phyloP scores from a whole-genome alignment of 768 basidiomycete species.

The Chalciporus sphaerocephalus region DNA sequence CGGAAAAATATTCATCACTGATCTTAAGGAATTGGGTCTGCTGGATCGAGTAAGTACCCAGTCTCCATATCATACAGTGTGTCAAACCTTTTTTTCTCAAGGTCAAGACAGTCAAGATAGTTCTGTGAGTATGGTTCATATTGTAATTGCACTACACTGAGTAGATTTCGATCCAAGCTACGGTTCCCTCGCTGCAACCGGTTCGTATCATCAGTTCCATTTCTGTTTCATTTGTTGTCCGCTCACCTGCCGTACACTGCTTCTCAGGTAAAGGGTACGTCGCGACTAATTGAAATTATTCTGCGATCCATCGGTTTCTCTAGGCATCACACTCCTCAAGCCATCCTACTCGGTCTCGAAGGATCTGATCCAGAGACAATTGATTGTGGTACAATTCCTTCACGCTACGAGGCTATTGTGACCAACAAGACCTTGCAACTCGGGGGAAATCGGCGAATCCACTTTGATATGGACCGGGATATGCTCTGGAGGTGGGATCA shows the following conservation, averaged over 20 bases:
- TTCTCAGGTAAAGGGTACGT: conserved; percentile 69
- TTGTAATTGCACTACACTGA: not conserved
- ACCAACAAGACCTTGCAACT: conserved; percentile 63
- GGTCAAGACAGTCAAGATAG: conserved; percentile 81
- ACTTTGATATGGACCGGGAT: conserved; percentile 84
- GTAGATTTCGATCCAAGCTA: conserved; percentile 46
- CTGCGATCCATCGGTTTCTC: conserved; percentile 1
- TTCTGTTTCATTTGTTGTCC: not conserved
- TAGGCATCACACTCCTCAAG: conserved; percentile 86
- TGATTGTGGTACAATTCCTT: conserved; percentile 77
- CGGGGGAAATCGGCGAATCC: conserved; percentile 69
- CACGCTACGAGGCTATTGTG: conserved; percentile 68
- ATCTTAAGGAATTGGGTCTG: conserved; percentile 62
- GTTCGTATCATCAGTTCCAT: conserved; percentile 32
- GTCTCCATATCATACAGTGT: not conserved
- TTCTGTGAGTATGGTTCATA: conserved; percentile 49
- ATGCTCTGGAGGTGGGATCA: conserved; percentile 92
- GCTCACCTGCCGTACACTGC: conserved; percentile 5
- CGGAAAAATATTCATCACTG: conserved; percentile 80
- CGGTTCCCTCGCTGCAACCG: conserved; percentile 91
- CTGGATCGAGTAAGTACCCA: conserved; percentile 54
- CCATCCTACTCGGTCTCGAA: conserved; percentile 79
- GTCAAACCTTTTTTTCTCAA: conserved; percentile 23
- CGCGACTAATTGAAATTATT: conserved; percentile 1
- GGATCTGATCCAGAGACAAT: conserved; percentile 93